Conservation (phyloP, 768 basidiomycete species). For the Naematelia encephala region DNA sequence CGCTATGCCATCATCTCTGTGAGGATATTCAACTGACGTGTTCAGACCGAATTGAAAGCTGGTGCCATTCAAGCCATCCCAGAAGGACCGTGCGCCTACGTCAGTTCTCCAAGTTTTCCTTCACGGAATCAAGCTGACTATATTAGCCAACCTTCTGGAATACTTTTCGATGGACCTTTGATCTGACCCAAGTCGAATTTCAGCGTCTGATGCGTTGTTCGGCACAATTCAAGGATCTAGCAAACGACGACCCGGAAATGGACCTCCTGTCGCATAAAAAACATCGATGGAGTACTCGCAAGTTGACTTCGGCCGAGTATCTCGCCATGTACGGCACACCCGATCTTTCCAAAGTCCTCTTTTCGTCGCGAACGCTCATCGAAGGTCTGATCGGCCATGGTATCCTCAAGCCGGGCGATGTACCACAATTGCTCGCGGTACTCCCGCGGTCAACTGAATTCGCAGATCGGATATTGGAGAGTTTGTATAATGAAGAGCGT, state of each 20-base stretch:
- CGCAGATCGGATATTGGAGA: constrained; percentile 37
- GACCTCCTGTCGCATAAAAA: constrained; percentile 21
- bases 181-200: constrained; percentile 7
- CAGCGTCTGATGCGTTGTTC: constrained; percentile 16
- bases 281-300: constrained; percentile 11
- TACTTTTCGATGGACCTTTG: constrained; percentile 37
- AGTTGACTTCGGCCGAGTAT: constrained; percentile 9
- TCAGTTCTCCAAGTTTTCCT: constrained; percentile 13
- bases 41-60: constrained; percentile 33
- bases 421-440: constrained; percentile 19
- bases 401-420: constrained; percentile 34
- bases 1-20: not conserved
- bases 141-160: constrained; percentile 42
- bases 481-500: constrained; percentile 41
- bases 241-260: constrained; percentile 32
- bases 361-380: constrained; percentile 38
- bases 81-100: constrained; percentile 39
- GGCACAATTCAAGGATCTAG: constrained; percentile 23
- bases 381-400: constrained; percentile 47
- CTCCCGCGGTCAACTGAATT: constrained; percentile 9
- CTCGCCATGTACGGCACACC: constrained; percentile 15
- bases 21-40: constrained; percentile 8
- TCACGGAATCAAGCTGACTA: not conserved
- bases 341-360: constrained; percentile 21
- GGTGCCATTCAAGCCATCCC: constrained; percentile 38